phyloP scores from a whole-genome alignment of 768 basidiomycete genomes.

The Lactarius trivialis region DNA sequence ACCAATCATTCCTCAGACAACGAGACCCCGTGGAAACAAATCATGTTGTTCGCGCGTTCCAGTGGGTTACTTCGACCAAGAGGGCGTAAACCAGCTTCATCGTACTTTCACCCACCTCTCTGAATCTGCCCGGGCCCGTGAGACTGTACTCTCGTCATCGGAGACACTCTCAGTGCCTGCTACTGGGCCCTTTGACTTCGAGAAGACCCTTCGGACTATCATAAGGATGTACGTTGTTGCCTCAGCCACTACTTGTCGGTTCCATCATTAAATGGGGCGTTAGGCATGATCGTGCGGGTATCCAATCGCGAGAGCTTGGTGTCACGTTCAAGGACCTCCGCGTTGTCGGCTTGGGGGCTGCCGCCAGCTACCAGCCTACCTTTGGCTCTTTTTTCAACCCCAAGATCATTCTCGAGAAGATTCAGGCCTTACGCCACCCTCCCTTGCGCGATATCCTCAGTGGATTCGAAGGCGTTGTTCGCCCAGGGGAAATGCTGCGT shows the following conservation, averaged over 20 bases:
- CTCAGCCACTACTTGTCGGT: background rate
- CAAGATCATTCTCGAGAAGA: conserved; percentile 34
- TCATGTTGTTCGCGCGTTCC: conserved; percentile 28
- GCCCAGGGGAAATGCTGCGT: conserved; percentile 67
- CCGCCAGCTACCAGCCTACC: conserved; percentile 50
- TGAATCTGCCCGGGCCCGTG: background rate
- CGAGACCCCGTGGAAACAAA: no score
- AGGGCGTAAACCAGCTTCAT: conserved; percentile 39
- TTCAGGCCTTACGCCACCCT: conserved; percentile 50
- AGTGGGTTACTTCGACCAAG: conserved; percentile 48
- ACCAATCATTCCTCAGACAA: background rate
- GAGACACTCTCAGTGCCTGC: conserved; percentile 22
- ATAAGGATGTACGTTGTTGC: conserved; percentile 23
- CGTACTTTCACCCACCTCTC: conserved; percentile 31
- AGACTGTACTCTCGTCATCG: conserved; percentile 11
- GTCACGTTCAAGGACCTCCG: conserved; percentile 52
- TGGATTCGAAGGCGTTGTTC: conserved; percentile 50
- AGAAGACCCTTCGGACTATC: conserved; percentile 26
- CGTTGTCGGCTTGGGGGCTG: conserved; percentile 53
- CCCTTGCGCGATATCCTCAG: conserved; percentile 48
- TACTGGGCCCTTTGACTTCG: conserved; percentile 29
- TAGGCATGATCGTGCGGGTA: conserved; percentile 44
- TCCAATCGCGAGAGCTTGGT: conserved; percentile 50
- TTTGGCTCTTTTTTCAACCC: conserved; percentile 61
- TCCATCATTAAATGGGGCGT: background rate